Percentiles rank a stretch among this genome's conserved stretches.
phyloP scores from a whole-genome alignment of 176 grass and related monocot species.

The Secale cereale region DNA sequence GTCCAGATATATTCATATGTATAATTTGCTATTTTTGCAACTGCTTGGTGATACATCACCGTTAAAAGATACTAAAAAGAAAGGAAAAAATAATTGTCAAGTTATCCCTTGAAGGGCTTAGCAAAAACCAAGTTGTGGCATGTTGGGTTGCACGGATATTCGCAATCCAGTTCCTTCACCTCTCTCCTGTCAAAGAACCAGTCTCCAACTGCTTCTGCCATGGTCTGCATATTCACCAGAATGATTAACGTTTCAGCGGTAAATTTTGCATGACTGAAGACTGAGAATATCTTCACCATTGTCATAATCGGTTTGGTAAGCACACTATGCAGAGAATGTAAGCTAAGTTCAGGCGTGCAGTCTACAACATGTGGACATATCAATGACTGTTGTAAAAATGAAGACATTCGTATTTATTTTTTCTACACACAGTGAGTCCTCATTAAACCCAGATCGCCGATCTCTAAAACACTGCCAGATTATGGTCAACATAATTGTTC shows the following conservation, averaged over 20 bases:
- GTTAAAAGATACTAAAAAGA: too few relatives aligned
- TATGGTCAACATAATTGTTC: not conserved
- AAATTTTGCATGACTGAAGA: not conserved
- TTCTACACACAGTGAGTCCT: not conserved
- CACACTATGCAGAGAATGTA: not conserved
- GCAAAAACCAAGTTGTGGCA: constrained; percentile 67
- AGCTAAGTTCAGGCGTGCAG: not conserved
- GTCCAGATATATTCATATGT: too few relatives aligned
- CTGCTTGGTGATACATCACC: too few relatives aligned
- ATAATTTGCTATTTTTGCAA: too few relatives aligned
- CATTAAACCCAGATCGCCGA: not conserved
- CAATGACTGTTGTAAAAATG: too few relatives aligned
- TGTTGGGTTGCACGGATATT: constrained; percentile 76
- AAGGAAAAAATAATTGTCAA: too few relatives aligned
- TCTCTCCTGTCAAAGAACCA: constrained; percentile 70
- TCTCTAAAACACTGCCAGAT: not conserved
- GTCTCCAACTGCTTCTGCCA: constrained; percentile 76
- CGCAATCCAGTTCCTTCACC: constrained; percentile 71
- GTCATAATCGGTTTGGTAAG: not conserved
- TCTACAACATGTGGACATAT: not conserved
- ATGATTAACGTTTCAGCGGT: not conserved
- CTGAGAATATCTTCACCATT: not conserved
- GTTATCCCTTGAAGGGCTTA: constrained; percentile 37
- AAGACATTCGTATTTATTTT: not conserved
- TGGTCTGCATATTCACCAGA: constrained; percentile 35